A percentile compares a stretch with the other conserved stretches of the same genome.
Conservation (phyloP, 2,329 filamentous ascomycete genomes). For the Aspergillus awamori region DNA sequence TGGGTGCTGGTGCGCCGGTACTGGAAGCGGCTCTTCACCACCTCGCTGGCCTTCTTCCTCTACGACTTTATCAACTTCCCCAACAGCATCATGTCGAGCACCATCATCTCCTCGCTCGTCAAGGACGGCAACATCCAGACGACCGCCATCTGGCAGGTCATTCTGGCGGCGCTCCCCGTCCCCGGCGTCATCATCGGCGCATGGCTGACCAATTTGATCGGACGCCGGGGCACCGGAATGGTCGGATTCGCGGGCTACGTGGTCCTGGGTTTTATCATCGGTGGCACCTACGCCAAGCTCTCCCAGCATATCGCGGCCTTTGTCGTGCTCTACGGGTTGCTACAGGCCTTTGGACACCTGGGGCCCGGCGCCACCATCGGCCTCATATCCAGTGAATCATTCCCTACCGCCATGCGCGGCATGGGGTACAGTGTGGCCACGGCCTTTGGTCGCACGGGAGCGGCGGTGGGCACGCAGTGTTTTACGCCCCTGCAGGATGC, state of each 20-base stretch:
- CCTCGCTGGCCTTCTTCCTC: conserved; percentile 39
- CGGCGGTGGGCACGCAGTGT: conserved; percentile 39
- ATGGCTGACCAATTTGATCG: conserved; percentile 37
- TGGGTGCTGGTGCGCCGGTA: conserved; percentile 32
- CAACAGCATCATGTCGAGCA: conserved; percentile 41
- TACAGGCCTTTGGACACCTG: conserved; percentile 39
- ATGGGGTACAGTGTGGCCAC: conserved; percentile 38
- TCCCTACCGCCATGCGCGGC: conserved; percentile 38
- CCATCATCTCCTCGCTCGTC: conserved; percentile 38
- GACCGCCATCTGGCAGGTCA: conserved; percentile 41
- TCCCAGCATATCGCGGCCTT: conserved; percentile 36
- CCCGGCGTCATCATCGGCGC: conserved; percentile 39
- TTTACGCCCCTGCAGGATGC: conserved; percentile 36
- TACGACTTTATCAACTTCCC: conserved; percentile 46
- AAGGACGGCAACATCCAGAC: conserved; percentile 35
- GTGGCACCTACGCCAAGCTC: conserved; percentile 30
- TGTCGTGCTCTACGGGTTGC: conserved; percentile 38
- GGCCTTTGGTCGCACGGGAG: conserved; percentile 40
- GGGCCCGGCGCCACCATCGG: conserved; percentile 40
- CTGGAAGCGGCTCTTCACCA: conserved; percentile 33
- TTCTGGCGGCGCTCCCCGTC: conserved; percentile 37
- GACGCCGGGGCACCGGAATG: conserved; percentile 34
- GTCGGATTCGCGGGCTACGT: conserved; percentile 34
- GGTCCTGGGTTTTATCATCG: conserved; percentile 37
- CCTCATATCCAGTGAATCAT: conserved; percentile 36